Conservation (phyloP, 768 basidiomycete genomes). For the Phaeolepiota aurea region DNA sequence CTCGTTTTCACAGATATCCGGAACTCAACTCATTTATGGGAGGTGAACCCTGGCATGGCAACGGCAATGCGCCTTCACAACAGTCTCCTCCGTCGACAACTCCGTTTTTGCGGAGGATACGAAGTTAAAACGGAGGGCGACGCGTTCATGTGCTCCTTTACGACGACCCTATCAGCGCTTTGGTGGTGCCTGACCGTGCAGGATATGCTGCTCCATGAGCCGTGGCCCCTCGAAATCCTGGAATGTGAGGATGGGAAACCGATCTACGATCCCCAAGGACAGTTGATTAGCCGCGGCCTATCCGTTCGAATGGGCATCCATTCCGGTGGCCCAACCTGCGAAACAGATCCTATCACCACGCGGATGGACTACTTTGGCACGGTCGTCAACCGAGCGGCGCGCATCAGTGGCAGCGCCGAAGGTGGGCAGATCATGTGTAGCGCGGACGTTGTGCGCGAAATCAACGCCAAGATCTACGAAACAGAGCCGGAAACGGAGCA, state of each 20-base stretch:
- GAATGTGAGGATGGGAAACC: slow-evolving; percentile 89
- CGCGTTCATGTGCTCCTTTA: slow-evolving; percentile 98
- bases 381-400: slow-evolving; percentile 89
- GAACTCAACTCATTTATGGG: slow-evolving; percentile 96
- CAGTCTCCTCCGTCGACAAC: slow-evolving; percentile 69
- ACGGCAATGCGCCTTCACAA: slow-evolving; percentile 91
- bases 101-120: slow-evolving; percentile 90
- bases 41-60: slow-evolving; percentile 91
- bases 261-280: slow-evolving; percentile 56
- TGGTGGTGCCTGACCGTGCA: slow-evolving; percentile 91
- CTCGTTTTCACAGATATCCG: slow-evolving; percentile 97
- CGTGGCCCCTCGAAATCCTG: slow-evolving; percentile 91
- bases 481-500: slow-evolving; percentile 51
- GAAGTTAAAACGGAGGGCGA: slow-evolving; percentile 99
- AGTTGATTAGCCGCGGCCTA: slow-evolving; percentile 74
- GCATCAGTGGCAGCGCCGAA: slow-evolving; percentile 73
- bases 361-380: slow-evolving; percentile 99
- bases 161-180: slow-evolving; percentile 74
- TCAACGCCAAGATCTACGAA: slow-evolving; percentile 53
- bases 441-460: slow-evolving; percentile 78
- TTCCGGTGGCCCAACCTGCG: slow-evolving; percentile 83
- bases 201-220: slow-evolving; percentile 65
- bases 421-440: slow-evolving; percentile 95
- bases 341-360: slow-evolving; percentile 81
- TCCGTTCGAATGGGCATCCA: slow-evolving; percentile 98